Base-by-base conservation (phyloP, 1,284 basidiomycete genomes). In the Cerioporus squamosus region DNA sequence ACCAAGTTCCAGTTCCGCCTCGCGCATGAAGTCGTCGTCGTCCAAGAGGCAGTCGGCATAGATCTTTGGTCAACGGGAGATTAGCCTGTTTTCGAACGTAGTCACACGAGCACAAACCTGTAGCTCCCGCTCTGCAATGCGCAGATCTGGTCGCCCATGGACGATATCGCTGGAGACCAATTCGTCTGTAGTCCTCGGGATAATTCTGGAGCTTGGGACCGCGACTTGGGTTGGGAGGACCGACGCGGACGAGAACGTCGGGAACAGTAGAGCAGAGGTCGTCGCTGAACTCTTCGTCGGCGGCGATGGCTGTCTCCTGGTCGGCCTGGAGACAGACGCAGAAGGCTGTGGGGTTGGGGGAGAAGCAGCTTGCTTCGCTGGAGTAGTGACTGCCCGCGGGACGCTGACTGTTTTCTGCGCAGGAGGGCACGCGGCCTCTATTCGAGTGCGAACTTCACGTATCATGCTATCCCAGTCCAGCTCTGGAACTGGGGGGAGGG, bases 391-490 rank as follows among this genome's bases (percentile, higher is more conserved):
- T 5, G n/a, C 18, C 23, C 38, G 49, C n/a, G 42, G 39, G 20
- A 48, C 51, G 26, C 40, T 57, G 29, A 18, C 18, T 5, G 39
- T 42, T 38, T 22, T 23, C 24, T 10, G 15, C 33, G 45, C 17
- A 24, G 48, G 12, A 22, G 29, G 22, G 43, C 4, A 36, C 4
- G 23, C 18, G 15, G 54, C 18, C 2, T 39, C 29, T 7, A 56
- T 60, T n/a, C 58, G 61, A 23, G 49, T 53, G 1, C 20, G 48
- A 26, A 45, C 40, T 43, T 49, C 42, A 14, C 31, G 45, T 15
- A 54, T 53, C 18, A 70, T 59, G 36, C 59, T 58, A 1, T 69
- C 74, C 89, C 89, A 93, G 61, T 90, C 79, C 33, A 77, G 75
- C 40, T 91, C 88, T 7, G 68, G 66, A 1, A 74, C 54, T 12